Base-by-base conservation (phyloP, 2,329 filamentous ascomycete species). In the Penicillium sp. region DNA sequence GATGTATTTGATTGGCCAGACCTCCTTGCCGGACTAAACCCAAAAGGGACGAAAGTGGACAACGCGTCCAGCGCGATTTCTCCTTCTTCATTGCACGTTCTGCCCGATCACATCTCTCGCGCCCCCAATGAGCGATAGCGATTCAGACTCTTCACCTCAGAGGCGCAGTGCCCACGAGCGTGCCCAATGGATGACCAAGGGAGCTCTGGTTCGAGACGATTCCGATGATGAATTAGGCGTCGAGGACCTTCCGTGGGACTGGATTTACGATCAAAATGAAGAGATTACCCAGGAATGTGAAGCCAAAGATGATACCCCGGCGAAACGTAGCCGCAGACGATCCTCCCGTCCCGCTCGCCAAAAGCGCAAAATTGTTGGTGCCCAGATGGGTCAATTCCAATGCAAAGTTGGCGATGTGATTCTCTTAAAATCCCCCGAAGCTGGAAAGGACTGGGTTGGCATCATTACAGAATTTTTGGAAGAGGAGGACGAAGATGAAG, bases 391-490 rank as follows among this genome's bases (percentile, higher is more conserved):
- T 25, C 80, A 74, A 13, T 96, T 97, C 63, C 83, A 89, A 70
- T 96, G 92, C 76, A 83, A 79, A 53, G 73, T 96, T 38, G 94
- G 94, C 44, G 92, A 99, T 70, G 84, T 86, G 21, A 88, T 97
- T 36, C 81, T 97, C 41, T 81, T 99, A 55, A 96, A 96, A 74
- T 91, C 93, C 1, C 91, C 96, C 39, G 91, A 90, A 4, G 84
- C 86, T 41, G 91, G 91, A 63, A 91, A 96, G 68, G 89, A 92
- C 12, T 99, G 94, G 93, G 89, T 96, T 3, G 94, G 91, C 35
- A 86, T 99, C 61, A 89, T 97, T 52, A 89, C 88, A 68, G 87
- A 90, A 43, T 96, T 99, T 65, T 72, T 87, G 39, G 87, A 93
- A 45, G 85, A 87, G 33, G 87, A 89, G 45, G 83, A 90, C 21